Evolutionary conservation across 208 protist species (phyloP), one percentile per base, ranked within the genome.

Genomic region (Trypanosoma brucei): DNA sequence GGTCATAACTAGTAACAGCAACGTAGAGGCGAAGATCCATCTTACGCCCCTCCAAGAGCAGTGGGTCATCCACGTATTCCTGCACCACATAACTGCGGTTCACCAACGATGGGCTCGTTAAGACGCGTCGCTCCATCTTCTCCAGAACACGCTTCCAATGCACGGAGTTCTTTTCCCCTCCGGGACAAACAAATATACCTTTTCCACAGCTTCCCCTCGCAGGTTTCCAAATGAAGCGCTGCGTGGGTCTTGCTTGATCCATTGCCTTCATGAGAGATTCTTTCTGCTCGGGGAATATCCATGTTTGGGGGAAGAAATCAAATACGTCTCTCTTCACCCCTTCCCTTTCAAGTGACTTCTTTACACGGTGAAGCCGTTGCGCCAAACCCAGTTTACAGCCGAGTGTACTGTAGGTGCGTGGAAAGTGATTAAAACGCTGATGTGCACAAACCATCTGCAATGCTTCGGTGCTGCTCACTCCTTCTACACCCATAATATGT

Each of bases 11-110:
- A 3, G 93, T 91, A 44, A 98, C 88, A 8, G 86, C 62, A 4
- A 98, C 95, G 66, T 98, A 98, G 5, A 98, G 76, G 0, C 97
- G 83, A 48, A 98, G 74, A 62, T 98, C 97, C 68, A 97, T 98
- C 70, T 98, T 98, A 6, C 86, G 81, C 1, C 88, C 92, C 44
- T 97, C 75, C 13, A 98, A 79, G 7, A 98, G 75, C 42, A 96
- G 79, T 13, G 97, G 97, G 55, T 97, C 76, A 11, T 88, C 84
- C 7, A 98, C 70, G 78, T 98, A 98, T 55, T 94, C 79, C 68
- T 98, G 95, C 54, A 98, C 93, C 1, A 98, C 85, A 62, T 90
- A 93, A 48, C 69, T 73, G 11, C 72, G 67, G 35, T 72, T 79
- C 37, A 78, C 48, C 11, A 46, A 36, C 49, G 38, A 7, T 59